Conservation (phyloP, 345 rosid species). For the Bretschneidera sinensis region DNA sequence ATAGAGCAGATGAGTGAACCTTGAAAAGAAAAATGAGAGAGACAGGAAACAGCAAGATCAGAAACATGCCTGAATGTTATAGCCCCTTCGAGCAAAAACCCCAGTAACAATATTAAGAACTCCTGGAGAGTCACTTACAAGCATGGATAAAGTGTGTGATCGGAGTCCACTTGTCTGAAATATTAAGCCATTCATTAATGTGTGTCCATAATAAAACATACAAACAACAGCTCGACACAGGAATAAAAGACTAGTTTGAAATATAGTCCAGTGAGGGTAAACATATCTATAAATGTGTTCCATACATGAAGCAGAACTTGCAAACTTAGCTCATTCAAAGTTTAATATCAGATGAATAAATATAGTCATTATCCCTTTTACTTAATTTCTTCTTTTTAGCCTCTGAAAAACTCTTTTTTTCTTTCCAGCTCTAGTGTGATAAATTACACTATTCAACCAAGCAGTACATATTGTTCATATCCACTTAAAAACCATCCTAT, state of each 20-base stretch:
- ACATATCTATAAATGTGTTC: neutral
- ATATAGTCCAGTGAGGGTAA: neutral
- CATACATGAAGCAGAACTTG: neutral
- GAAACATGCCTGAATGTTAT: constrained; percentile 71
- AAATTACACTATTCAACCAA: neutral
- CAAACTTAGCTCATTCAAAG: too few relatives aligned
- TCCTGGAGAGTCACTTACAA: constrained; percentile 76
- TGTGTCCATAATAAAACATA: too few relatives aligned
- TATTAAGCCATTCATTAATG: neutral
- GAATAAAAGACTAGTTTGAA: too few relatives aligned
- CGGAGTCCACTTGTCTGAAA: constrained; percentile 72
- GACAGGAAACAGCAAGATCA: constrained; percentile 22
- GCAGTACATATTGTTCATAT: neutral
- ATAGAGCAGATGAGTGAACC: neutral
- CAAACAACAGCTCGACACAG: neutral
- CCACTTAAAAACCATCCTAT: neutral
- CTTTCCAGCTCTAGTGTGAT: neutral
- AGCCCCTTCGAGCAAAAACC: constrained; percentile 78
- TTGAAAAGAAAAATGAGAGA: neutral
- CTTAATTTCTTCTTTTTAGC: too few relatives aligned
- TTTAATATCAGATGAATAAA: neutral
- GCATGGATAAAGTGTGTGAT: constrained; percentile 78
- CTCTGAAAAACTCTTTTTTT: too few relatives aligned
- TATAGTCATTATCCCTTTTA: too few relatives aligned
- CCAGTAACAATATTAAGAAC: constrained; percentile 85